A percentile compares a stretch with the other conserved stretches of the same genome.
phyloP scores from a whole-genome alignment of 129 eudicot genomes.

The Saussurea involucrata region DNA sequence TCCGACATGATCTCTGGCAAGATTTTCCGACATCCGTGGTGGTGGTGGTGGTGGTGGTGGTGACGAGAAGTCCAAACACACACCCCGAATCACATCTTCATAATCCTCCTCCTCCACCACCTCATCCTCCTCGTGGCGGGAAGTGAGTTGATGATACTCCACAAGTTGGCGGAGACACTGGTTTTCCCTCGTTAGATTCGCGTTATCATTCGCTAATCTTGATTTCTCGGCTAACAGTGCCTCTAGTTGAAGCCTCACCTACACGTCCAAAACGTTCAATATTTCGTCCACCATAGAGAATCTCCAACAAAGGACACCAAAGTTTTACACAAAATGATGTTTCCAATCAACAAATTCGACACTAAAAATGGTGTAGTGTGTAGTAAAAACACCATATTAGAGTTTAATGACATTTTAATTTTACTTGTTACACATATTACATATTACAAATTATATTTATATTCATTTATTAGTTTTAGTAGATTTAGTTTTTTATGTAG shows the following conservation, averaged over 20 bases:
- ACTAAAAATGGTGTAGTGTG: background rate
- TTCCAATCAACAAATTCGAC: background rate
- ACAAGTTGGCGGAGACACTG: conserved; percentile 84
- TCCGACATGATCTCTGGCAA: conserved; percentile 5
- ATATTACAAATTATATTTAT: too few species aligned
- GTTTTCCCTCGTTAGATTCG: conserved; percentile 76
- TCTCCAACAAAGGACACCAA: too few species aligned
- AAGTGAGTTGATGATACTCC: conserved; percentile 85
- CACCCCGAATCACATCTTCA: conserved; percentile 55
- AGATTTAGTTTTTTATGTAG: too few species aligned
- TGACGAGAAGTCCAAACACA: conserved; percentile 73
- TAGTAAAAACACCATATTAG: background rate
- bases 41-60: conserved; percentile 58
- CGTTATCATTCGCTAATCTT: conserved; percentile 82
- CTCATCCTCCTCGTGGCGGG: conserved; percentile 62
- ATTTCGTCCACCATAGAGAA: background rate
- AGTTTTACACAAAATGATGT: background rate
- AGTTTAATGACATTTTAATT: background rate
- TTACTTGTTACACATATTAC: background rate
- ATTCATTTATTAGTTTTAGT: too few species aligned
- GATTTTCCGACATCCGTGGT: conserved; percentile 30
- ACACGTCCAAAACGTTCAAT: background rate
- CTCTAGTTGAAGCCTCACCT: conserved; percentile 97
- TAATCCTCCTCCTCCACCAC: conserved; percentile 48
- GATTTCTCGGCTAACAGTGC: conserved; percentile 90